Conservation (phyloP, 805 yeast species). For the Wickerhamomyces sydowiorum region DNA sequence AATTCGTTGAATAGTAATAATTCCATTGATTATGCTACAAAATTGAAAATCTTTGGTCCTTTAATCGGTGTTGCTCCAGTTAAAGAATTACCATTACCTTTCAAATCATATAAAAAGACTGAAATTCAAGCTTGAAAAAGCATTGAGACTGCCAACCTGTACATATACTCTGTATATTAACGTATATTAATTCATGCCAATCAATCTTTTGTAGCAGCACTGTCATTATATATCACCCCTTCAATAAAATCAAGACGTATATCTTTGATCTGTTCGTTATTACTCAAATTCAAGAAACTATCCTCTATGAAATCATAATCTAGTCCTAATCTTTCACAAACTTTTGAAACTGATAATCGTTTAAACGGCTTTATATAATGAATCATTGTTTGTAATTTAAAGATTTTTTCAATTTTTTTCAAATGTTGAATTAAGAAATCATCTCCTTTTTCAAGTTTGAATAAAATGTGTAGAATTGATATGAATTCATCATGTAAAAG, state of each 20-base stretch:
- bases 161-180: not conserved
- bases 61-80: slow-evolving; percentile 23
- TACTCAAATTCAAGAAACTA: slow-evolving; percentile 16
- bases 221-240: slow-evolving; percentile 18
- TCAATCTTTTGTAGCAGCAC: not conserved
- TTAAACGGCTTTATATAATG: slow-evolving; percentile 25
- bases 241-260: slow-evolving; percentile 21
- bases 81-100: slow-evolving; percentile 12
- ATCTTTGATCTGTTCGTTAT: slow-evolving; percentile 15
- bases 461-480: slow-evolving; percentile 4
- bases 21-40: slow-evolving; percentile 14
- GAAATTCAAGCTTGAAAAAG: not conserved
- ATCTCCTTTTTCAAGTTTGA: slow-evolving; percentile 10
- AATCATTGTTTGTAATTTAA: slow-evolving; percentile 18
- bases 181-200: too few species aligned
- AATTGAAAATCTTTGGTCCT: slow-evolving; percentile 20
- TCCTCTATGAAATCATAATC: slow-evolving; percentile 18
- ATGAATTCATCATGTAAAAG: slow-evolving; percentile 15
- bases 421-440: slow-evolving; percentile 14
- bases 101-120: not conserved
- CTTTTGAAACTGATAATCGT: slow-evolving; percentile 13
- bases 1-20: slow-evolving; percentile 21
- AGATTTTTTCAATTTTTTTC: slow-evolving; percentile 12
- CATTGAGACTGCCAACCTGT: not conserved
- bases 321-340: slow-evolving; percentile 12